Conservation (phyloP, 2,329 filamentous ascomycete genomes). For the Sporothrix brunneoviolacea region DNA sequence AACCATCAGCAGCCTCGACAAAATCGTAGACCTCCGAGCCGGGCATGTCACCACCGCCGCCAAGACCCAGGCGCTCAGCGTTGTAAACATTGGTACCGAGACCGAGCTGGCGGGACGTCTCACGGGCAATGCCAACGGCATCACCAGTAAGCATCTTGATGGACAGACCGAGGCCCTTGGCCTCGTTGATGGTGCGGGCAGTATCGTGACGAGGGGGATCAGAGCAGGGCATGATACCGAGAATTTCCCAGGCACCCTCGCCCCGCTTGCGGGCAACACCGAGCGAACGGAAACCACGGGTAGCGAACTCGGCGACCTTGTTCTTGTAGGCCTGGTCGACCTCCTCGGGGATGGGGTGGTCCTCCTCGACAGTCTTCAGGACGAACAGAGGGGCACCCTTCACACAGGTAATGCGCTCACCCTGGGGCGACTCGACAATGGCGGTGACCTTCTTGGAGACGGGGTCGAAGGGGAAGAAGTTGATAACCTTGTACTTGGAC, state of each 20-base stretch:
- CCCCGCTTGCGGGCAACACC: slow-evolving; percentile 87
- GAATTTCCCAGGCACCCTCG: slow-evolving; percentile 77
- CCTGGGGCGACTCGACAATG: slow-evolving; percentile 73
- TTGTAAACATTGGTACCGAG: slow-evolving; percentile 93
- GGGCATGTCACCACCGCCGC: slow-evolving; percentile 85
- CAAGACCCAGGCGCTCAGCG: slow-evolving; percentile 83
- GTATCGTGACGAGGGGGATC: slow-evolving; percentile 89
- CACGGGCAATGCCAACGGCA: slow-evolving; percentile 85
- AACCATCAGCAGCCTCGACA: slow-evolving; percentile 90
- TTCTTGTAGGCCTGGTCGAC: slow-evolving; percentile 83
- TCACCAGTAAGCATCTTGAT: slow-evolving; percentile 98
- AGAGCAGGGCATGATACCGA: slow-evolving; percentile 91
- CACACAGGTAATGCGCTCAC: slow-evolving; percentile 79
- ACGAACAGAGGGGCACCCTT: slow-evolving; percentile 88
- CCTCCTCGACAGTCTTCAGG: slow-evolving; percentile 78
- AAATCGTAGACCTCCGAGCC: slow-evolving; percentile 93
- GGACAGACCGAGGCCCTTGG: slow-evolving; percentile 77
- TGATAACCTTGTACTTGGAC: slow-evolving; percentile 74
- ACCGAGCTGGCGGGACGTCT: slow-evolving; percentile 85
- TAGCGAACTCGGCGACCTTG: slow-evolving; percentile 86
- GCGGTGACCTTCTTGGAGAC: slow-evolving; percentile 90
- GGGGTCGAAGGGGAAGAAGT: slow-evolving; percentile 85
- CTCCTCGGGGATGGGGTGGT: slow-evolving; percentile 69
- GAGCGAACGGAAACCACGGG: slow-evolving; percentile 88
- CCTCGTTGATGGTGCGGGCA: slow-evolving; percentile 82